These are phyloP conservation scores for Pelargonium fulgidum DNA, from an alignment of 441 rosid species.

Conservation along the genomic window DNA sequence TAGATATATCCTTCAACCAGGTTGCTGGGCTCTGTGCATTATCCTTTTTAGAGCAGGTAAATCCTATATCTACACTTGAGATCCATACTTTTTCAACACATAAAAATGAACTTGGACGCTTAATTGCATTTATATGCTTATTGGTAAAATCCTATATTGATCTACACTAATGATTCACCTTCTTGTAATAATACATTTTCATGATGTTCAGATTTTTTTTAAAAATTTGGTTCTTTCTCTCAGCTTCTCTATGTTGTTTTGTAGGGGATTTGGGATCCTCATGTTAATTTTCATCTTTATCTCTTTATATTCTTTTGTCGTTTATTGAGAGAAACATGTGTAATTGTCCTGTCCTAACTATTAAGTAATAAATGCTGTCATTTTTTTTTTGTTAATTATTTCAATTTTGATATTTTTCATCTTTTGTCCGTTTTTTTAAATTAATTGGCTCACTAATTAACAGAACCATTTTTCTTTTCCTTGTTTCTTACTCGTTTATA, in stretches of 20 bases:
- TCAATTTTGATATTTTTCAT: not conserved
- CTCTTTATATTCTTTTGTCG: not conserved
- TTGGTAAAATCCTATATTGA: not conserved
- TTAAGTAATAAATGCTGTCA: constrained; percentile 2
- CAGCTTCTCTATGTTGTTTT: too few species aligned
- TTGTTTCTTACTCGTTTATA: not conserved
- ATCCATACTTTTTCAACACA: not conserved
- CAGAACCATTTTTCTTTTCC: constrained; percentile 4
- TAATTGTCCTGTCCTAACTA: not conserved
- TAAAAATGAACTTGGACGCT: not conserved
- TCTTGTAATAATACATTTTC: not conserved
- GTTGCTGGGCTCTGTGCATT: constrained; percentile 45
- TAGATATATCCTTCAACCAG: constrained; percentile 63
- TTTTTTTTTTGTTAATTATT: not conserved
- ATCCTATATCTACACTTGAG: constrained; percentile 4
- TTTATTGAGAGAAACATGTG: not conserved
- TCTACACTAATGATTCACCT: not conserved
- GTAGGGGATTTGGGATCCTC: not conserved
- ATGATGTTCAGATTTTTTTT: not conserved
- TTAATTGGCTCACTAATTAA: not conserved
- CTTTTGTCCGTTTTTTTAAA: not conserved
- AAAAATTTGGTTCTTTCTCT: not conserved
- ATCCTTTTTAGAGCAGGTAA: constrained; percentile 58
- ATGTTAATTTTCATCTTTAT: not conserved
- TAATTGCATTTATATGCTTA: not conserved